phyloP scores from a whole-genome alignment of 768 basidiomycete species.

The Lentinus brumalis region DNA sequence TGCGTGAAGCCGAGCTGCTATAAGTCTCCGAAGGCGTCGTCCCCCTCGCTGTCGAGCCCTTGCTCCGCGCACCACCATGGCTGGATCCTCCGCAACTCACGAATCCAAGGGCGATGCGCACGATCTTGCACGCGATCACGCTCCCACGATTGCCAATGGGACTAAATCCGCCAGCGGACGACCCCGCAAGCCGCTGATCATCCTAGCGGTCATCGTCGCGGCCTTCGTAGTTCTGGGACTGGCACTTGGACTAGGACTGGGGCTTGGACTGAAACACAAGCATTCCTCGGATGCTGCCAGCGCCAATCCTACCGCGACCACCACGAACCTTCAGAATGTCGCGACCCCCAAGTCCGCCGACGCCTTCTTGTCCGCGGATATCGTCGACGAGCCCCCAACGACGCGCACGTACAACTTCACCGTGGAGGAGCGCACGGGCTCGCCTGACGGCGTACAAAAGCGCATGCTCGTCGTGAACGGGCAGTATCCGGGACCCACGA shows the following conservation, averaged over 20 bases:
- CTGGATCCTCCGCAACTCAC: neutral
- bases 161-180: neutral
- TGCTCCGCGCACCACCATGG: neutral
- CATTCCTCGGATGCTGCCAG: neutral
- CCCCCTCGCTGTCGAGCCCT: too few species aligned
- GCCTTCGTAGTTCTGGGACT: conserved; percentile 19
- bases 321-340: neutral
- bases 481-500: conserved; percentile 40
- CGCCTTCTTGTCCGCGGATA: neutral
- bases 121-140: neutral
- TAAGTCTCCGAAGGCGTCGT: too few species aligned
- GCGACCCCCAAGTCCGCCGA: conserved; percentile 11
- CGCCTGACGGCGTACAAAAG: conserved; percentile 44
- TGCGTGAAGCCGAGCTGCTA: too few species aligned
- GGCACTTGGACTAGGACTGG: conserved; percentile 27
- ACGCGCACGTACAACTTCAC: conserved; percentile 48
- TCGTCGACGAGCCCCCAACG: conserved; percentile 10
- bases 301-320: neutral
- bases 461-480: conserved; percentile 51
- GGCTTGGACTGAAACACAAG: conserved; percentile 22
- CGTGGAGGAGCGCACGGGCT: conserved; percentile 38
- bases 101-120: neutral
- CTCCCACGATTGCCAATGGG: neutral
- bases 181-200: neutral
- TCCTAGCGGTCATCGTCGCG: conserved; percentile 5